Base-by-base conservation (phyloP, 768 basidiomycete genomes). In the Rubroboletus satanas region DNA sequence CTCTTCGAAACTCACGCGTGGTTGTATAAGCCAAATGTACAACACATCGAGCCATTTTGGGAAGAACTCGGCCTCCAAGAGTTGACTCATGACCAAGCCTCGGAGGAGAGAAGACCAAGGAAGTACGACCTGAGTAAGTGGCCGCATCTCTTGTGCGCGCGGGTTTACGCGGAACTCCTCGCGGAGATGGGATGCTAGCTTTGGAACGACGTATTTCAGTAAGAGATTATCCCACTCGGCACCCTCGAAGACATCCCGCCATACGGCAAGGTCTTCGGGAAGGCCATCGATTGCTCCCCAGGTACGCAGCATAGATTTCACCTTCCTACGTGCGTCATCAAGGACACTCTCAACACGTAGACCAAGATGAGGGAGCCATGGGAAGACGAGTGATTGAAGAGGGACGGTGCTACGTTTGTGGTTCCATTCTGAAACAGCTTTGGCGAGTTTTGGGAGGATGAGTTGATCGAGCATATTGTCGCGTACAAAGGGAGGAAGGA, bases 391-490 rank as follows among this genome's bases (percentile, higher is more conserved):
- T 1, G 81, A 76, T 45, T 88, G 90, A 46, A 98, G 71, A 1
- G 90, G 72, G 1, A 82, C 78, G 3, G 74, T 74, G 53, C 76
- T 79, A 28, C 73, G 78, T 64, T 80, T 83, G 7, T 83, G 74
- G 65, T 77, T 85, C 97, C 97, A 99, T 48, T 90, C 85, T 5
- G 83, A 79, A 33, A 98, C 81, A 4, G 92, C 84, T 58, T 85
- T 85, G 46, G 87, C 82, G 3, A 99, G 82, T 72, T 98, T 99
- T 1, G 97, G 97, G 21, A 99, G 76, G 43, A 99, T 82, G 23
- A 99, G 84, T 69, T 99, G 97, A 67, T 98, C 95, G 58, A 99
- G 83, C 55, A 99, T 79, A 66, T 98, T 99, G 73, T 98, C 95
- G 50, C 84, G 83, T 55, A 99, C 86, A 73, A 98, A 99, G 0